Conservation (phyloP, 805 yeast genomes). For the Cyberlindnera bimundalis region DNA sequence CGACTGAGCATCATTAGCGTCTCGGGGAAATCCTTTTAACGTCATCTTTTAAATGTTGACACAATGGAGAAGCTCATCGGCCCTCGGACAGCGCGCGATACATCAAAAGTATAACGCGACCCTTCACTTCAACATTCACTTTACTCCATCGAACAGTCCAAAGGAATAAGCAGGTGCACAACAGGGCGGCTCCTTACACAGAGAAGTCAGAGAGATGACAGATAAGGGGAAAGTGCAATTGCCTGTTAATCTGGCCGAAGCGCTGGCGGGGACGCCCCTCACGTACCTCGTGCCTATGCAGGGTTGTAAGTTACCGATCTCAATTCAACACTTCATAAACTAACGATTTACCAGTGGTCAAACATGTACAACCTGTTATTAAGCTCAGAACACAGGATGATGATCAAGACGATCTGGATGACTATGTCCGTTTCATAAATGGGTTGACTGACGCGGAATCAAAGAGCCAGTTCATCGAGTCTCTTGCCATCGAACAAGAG, state of each 20-base stretch:
- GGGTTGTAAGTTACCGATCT: constrained; percentile 30
- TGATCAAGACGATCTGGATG: constrained; percentile 1
- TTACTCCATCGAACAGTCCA: too few relatives aligned
- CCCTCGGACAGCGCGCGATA: too few relatives aligned
- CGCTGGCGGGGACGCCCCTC: constrained; percentile 34
- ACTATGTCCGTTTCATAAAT: not conserved
- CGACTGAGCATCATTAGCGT: too few relatives aligned
- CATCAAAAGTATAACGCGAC: too few relatives aligned
- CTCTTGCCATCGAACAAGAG: constrained; percentile 6
- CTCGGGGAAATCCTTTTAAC: too few relatives aligned
- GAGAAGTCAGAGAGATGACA: not conserved
- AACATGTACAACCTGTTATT: constrained; percentile 1
- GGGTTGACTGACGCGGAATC: not conserved
- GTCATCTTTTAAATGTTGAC: too few relatives aligned
- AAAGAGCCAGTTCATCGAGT: constrained; percentile 1
- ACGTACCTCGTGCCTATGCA: constrained; percentile 39
- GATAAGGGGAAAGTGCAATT: constrained; percentile 5
- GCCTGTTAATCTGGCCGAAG: constrained; percentile 26
- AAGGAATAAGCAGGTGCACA: too few relatives aligned
- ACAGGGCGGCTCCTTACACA: not conserved
- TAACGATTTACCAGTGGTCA: constrained; percentile 11
- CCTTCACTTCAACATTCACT: too few relatives aligned
- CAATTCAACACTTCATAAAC: not conserved
- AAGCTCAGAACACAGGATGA: too few relatives aligned
- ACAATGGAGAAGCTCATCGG: too few relatives aligned